Conservation (phyloP, 1,139 yeast species). For the Wickerhamomyces sp. region DNA sequence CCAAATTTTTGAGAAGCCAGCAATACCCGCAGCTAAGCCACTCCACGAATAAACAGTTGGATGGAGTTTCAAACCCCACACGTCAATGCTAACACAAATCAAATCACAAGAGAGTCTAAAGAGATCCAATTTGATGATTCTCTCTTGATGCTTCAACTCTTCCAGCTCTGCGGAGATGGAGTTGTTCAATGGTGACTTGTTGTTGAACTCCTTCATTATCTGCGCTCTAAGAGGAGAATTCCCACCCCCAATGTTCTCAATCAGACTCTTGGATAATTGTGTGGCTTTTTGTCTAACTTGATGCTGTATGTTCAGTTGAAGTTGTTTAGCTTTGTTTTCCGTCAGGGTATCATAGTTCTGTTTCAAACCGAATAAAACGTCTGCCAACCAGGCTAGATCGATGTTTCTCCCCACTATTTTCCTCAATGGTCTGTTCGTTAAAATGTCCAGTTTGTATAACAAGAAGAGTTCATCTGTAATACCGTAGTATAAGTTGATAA, state of each 20-base stretch:
- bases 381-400: constrained; percentile 59
- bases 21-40: constrained; percentile 33
- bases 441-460: constrained; percentile 47
- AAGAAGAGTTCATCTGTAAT: constrained; percentile 56
- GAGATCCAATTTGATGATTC: constrained; percentile 30
- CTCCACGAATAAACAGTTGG: constrained; percentile 27
- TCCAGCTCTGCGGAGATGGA: constrained; percentile 24
- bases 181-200: constrained; percentile 18
- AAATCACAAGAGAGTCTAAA: constrained; percentile 36
- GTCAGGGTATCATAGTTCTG: constrained; percentile 39
- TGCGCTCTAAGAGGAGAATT: constrained; percentile 27
- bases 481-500: constrained; percentile 54
- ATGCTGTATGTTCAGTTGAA: constrained; percentile 32
- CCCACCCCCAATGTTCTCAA: constrained; percentile 16
- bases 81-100: constrained; percentile 37
- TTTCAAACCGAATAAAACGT: constrained; percentile 50
- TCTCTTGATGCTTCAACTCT: constrained; percentile 28
- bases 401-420: constrained; percentile 45
- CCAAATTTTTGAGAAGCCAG: constrained; percentile 39
- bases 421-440: constrained; percentile 35
- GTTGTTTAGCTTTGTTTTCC: constrained; percentile 35
- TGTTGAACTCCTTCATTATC: constrained; percentile 26
- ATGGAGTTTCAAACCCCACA: constrained; percentile 30
- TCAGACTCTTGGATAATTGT: constrained; percentile 21
- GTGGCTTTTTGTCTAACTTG: constrained; percentile 29